phyloP scores from a whole-genome alignment of 768 basidiomycete genomes.

The Amanita molliuscula region DNA sequence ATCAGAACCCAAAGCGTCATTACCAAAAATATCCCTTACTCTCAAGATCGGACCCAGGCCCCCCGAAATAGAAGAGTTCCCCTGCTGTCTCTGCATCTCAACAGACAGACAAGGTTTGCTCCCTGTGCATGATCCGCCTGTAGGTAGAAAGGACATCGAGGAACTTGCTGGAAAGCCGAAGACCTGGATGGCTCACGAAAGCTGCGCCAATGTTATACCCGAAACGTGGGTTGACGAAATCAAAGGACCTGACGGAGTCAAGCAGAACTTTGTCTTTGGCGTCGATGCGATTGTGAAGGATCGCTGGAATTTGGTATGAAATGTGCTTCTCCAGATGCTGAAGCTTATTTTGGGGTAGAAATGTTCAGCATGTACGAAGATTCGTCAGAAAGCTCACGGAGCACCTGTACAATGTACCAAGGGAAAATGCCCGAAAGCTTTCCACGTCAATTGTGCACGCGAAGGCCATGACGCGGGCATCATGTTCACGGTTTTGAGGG shows the following conservation, averaged over 20 bases:
- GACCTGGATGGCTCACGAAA: constrained; percentile 69
- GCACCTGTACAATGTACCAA: constrained; percentile 89
- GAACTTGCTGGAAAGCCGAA: constrained; percentile 36
- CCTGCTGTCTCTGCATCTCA: constrained; percentile 63
- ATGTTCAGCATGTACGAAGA: constrained; percentile 80
- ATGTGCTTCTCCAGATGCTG: constrained; percentile 1
- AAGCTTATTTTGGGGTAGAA: constrained; percentile 41
- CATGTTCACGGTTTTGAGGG: constrained; percentile 49
- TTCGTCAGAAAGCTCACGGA: constrained; percentile 54
- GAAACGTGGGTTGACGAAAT: constrained; percentile 87
- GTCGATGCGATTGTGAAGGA: constrained; percentile 84
- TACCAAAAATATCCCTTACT: constrained; percentile 42
- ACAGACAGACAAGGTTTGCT: constrained; percentile 42
- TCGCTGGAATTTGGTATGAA: constrained; percentile 81
- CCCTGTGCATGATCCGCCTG: constrained; percentile 59
- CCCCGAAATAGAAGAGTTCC: constrained; percentile 42
- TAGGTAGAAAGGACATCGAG: constrained; percentile 38
- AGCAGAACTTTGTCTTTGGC: constrained; percentile 61
- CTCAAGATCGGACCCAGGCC: constrained; percentile 61
- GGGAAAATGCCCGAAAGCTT: constrained; percentile 89
- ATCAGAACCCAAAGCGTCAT: constrained; percentile 11
- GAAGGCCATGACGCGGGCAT: constrained; percentile 43
- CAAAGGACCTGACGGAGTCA: constrained; percentile 28
- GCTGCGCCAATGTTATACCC: constrained; percentile 73
- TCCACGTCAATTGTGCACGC: constrained; percentile 86